A percentile compares a stretch with the other conserved stretches of the same genome.
Evolutionary conservation across 1,284 basidiomycete genomes (phyloP).

Genomic region (Microbotryum intermedium): DNA sequence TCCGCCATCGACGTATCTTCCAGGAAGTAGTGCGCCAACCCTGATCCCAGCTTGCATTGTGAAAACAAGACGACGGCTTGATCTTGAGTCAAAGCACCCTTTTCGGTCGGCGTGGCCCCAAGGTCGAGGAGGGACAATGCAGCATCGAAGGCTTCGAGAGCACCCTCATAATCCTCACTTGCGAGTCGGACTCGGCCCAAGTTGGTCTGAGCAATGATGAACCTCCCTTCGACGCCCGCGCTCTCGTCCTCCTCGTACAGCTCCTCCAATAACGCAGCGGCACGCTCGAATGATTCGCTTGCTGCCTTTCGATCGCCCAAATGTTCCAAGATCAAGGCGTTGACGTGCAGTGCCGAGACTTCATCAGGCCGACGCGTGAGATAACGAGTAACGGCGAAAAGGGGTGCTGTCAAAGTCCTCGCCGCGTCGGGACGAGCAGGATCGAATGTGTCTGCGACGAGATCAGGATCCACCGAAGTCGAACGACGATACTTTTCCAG

Average conservation of each 20-base stretch:
- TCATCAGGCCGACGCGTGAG: conserved; percentile 60
- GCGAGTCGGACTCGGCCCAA: conserved; percentile 68
- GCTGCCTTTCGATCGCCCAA: conserved; percentile 64
- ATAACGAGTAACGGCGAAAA: conserved; percentile 73
- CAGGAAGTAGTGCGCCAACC: conserved; percentile 11
- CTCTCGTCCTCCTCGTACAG: conserved; percentile 83
- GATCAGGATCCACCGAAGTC: conserved; percentile 39
- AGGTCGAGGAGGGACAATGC: conserved; percentile 57
- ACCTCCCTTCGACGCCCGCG: conserved; percentile 62
- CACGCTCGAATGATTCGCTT: conserved; percentile 52
- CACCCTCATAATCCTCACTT: conserved; percentile 50
- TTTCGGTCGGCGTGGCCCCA: neutral
- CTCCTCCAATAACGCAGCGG: conserved; percentile 67
- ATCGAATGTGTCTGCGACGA: conserved; percentile 44
- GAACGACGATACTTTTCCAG: conserved; percentile 46
- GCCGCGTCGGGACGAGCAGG: conserved; percentile 4
- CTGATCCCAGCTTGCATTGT: conserved; percentile 22
- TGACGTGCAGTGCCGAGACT: conserved; percentile 69
- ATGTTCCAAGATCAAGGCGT: conserved; percentile 75
- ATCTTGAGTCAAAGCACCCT: conserved; percentile 1
- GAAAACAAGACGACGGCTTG: conserved; percentile 15
- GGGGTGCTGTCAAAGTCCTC: conserved; percentile 43
- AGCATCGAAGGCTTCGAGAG: conserved; percentile 63
- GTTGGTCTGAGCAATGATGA: conserved; percentile 72
- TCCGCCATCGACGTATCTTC: conserved; percentile 12